Evolutionary conservation across 2,329 filamentous ascomycete species (phyloP), one percentile per base, ranked within the genome.

Genomic region (Fusarium siculi): DNA sequence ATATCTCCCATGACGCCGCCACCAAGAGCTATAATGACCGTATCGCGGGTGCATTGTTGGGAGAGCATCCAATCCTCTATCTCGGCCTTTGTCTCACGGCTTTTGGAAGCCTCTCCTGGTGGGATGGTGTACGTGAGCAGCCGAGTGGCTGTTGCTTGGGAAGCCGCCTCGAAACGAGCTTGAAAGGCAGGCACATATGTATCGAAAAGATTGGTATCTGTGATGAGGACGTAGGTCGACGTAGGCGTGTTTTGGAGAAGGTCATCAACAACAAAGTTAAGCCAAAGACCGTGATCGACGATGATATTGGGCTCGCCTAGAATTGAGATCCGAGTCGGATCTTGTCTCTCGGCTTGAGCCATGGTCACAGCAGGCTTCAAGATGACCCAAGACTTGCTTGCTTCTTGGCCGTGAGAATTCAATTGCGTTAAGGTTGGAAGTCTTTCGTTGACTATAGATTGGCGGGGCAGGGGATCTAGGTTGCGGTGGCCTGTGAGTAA

Each of bases 1-100:
- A 99, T 93, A 82, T 99, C 96, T 37, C 96, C 96, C 82, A 99
- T 98, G 69, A 99, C 96, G 65, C 96, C 96, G 73, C 96, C 96
- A 37, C 96, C 96, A 15, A 99, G 89, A 30, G 96, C 96, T 80
- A 99, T 93, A 66, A 99, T 92, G 73, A 99, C 93, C 0, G 95
- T 97, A 82, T 99, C 96, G 76, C 96, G 89, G 32, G 95, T 97
- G 85, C 96, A 99, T 92, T 92, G 91, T 78, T 97, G 91, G 75
- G 91, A 90, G 66, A 98, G 87, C 90, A 99, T 92, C 96, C 96
- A 99, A 83, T 99, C 96, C 82, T 99, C 96, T 59, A 99, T 95
- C 77, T 96, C 93, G 50, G 93, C 95, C 84, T 98, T 98, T 58
- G 95, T 98, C 81, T 95, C 92, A 73, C 96, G 90, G 75, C 93